Percentiles rank a stretch among this genome's conserved stretches.
phyloP scores from a whole-genome alignment of 768 basidiomycete species.

The Mycena albidolilacea region DNA sequence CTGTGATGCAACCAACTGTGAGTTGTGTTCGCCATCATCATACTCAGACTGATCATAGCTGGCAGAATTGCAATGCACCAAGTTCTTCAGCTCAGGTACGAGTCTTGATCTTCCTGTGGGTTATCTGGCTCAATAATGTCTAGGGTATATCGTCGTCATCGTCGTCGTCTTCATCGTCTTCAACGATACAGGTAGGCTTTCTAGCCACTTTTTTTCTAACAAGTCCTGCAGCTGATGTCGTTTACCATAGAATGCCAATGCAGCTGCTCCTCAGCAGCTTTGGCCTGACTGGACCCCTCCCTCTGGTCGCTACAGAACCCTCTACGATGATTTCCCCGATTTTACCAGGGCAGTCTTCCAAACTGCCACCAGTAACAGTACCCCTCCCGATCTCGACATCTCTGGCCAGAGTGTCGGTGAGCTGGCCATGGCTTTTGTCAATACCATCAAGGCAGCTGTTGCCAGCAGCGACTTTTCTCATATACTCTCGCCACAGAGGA shows the following conservation, averaged over 20 bases:
- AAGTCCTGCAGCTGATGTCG: no score
- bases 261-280: not conserved
- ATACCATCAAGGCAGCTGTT: not conserved
- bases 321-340: not conserved
- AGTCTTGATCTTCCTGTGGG: no score
- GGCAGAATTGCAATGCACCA: not conserved
- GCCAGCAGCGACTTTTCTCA: not conserved
- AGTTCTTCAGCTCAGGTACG: not conserved
- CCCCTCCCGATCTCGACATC: not conserved
- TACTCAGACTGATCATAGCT: not conserved
- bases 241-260: not conserved
- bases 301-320: not conserved
- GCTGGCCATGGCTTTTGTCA: not conserved
- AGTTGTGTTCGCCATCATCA: not conserved
- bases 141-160: no score
- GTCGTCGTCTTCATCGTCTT: no score
- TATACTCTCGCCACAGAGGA: not conserved
- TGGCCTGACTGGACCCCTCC: not conserved
- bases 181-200: no score
- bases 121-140: no score
- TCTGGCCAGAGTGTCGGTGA: not conserved
- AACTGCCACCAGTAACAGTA: not conserved
- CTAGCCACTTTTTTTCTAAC: no score
- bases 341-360: not conserved
- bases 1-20: not conserved